A percentile compares a stretch with the other conserved stretches of the same genome.
Evolutionary conservation across 768 basidiomycete species (phyloP).

Genomic region (Auricularia auricula-judae): DNA sequence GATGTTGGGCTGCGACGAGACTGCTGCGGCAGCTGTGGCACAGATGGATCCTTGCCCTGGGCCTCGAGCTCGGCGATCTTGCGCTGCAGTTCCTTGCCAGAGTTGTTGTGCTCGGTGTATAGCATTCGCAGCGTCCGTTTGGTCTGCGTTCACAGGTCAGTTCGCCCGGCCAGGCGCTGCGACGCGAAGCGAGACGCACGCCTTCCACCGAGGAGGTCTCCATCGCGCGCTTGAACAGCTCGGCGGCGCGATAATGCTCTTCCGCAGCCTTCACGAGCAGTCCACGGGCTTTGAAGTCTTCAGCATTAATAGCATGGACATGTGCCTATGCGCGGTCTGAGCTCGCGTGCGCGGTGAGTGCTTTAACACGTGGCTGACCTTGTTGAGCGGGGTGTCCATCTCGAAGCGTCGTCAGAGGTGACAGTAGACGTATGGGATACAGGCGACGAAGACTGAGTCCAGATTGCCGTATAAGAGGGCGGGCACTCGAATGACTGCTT

Average conservation of each 20-base stretch:
- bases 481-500: neutral
- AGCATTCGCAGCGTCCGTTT: slow-evolving; percentile 69
- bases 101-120: slow-evolving; percentile 61
- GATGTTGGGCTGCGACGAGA: slow-evolving; percentile 1
- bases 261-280: slow-evolving; percentile 61
- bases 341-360: neutral
- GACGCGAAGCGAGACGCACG: slow-evolving; percentile 29
- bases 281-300: slow-evolving; percentile 56
- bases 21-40: slow-evolving; percentile 40
- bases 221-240: slow-evolving; percentile 61
- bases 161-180: neutral
- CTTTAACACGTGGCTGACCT: slow-evolving; percentile 4
- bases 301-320: slow-evolving; percentile 71
- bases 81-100: slow-evolving; percentile 59
- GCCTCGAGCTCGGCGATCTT: slow-evolving; percentile 59
- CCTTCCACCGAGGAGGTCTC: slow-evolving; percentile 65
- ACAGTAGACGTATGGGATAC: neutral
- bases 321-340: slow-evolving; percentile 43
- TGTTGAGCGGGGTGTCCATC: slow-evolving; percentile 7
- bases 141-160: slow-evolving; percentile 35
- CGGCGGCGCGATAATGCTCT: slow-evolving; percentile 66
- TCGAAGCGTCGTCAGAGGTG: neutral
- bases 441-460: neutral
- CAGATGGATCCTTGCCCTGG: slow-evolving; percentile 65
- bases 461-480: neutral